Evolutionary conservation across 2,329 filamentous ascomycete species (phyloP), one percentile per base, ranked within the genome.

Genomic region (Trichoderma cornu-damae): DNA sequence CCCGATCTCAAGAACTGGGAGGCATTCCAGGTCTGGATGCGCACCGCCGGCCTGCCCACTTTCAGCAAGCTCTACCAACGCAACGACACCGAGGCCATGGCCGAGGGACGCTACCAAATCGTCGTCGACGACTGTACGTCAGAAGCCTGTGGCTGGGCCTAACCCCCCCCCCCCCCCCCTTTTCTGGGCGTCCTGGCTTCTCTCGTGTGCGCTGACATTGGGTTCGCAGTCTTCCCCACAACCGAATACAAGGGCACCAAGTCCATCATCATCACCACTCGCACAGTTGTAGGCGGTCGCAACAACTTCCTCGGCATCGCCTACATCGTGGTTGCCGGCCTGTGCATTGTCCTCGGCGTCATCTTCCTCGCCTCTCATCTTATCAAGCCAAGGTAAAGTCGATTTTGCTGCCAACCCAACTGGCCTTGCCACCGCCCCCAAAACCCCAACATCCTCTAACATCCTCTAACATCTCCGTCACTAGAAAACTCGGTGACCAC

Each of bases 21-120:
- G 71, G 84, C 85, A 42, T 96, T 99, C 72, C 92, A 96, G 74
- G 92, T 97, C 20, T 99, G 94, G 94, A 99, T 99, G 94, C 86
- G 94, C 65, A 96, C 95, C 1, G 94, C 94, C 22, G 94, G 93
- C 58, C 76, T 97, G 66, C 94, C 94, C 1, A 88, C 87, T 4
- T 99, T 99, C 71, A 96, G 89, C 81, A 99, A 99, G 76, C 78
- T 99, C 46, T 90, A 90, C 44, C 83, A 87, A 71, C 83, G 91
- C 59, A 96, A 96, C 68, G 87, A 96, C 69, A 78, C 77, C 0
- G 75, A 79, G 2, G 70, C 75, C 0, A 87, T 99, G 87, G 66
- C 69, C 32, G 68, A 75, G 14, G 94, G 93, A 26, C 83, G 75
- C 18, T 99, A 99, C 70, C 77, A 84, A 61, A 75, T 99, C 53